Conservation (phyloP, 192 early-diverging fungal species). For the Coemansia sp. region DNA sequence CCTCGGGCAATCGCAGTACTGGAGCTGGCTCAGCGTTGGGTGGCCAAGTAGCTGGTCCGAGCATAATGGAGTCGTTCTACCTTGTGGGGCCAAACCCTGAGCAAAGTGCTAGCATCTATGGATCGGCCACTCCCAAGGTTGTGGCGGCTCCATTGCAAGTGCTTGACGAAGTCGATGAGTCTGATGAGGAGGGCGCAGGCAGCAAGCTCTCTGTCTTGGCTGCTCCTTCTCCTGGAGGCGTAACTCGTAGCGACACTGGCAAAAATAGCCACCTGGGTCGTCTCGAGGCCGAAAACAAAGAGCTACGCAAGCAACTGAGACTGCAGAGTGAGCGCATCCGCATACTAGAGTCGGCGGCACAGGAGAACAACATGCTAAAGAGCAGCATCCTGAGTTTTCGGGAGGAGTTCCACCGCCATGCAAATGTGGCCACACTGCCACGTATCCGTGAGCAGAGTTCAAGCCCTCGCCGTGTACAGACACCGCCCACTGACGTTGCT, state of each 20-base stretch:
- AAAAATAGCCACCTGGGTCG: too few species aligned
- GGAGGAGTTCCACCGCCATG: conserved; percentile 55
- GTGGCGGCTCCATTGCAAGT: conserved; percentile 22
- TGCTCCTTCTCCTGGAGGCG: not conserved
- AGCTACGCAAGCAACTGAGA: conserved; percentile 22
- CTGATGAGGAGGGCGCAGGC: not conserved
- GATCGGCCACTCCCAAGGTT: not conserved
- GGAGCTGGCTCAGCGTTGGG: not conserved
- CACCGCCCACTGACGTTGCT: not conserved
- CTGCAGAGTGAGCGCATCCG: conserved; percentile 40
- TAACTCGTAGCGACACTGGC: not conserved
- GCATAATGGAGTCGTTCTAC: conserved; percentile 55
- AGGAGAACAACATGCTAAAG: conserved; percentile 56
- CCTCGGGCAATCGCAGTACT: not conserved
- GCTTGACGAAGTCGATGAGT: conserved; percentile 28
- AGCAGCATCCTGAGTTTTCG: conserved; percentile 57
- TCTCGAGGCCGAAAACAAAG: conserved; percentile 34
- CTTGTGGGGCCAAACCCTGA: conserved; percentile 45
- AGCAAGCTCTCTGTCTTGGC: not conserved
- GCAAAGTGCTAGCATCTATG: conserved; percentile 39
- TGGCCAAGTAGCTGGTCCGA: conserved; percentile 12
- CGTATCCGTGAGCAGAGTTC: conserved; percentile 22
- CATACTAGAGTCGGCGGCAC: conserved; percentile 48
- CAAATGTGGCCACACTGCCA: conserved; percentile 39
- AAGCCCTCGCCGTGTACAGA: conserved; percentile 14